Percentiles rank a stretch among this genome's conserved stretches.
phyloP scores from a whole-genome alignment of 345 rosid genomes.

The Dovyalis caffra region DNA sequence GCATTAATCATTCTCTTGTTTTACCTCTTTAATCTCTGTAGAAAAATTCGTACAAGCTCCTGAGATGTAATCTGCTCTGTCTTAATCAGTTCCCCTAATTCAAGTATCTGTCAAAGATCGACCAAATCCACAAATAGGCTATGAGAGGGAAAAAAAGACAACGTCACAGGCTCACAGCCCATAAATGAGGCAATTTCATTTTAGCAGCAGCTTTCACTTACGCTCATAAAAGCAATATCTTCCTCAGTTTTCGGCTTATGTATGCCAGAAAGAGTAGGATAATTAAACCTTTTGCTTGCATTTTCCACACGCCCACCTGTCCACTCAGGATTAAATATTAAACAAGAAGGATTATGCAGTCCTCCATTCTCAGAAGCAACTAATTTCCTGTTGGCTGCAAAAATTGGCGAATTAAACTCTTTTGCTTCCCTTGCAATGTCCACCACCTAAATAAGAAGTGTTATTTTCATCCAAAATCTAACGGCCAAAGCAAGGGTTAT shows the following conservation, averaged over 20 bases:
- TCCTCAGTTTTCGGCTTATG: conserved; percentile 51
- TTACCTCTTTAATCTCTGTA: conserved; percentile 67
- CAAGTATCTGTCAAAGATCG: conserved; percentile 55
- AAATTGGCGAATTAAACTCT: conserved; percentile 60
- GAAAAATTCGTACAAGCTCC: conserved; percentile 60
- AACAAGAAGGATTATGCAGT: conserved; percentile 58
- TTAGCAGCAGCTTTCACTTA: conserved; percentile 24
- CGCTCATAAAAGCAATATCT: conserved; percentile 83
- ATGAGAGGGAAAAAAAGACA: neutral
- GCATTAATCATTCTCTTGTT: neutral
- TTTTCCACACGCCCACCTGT: conserved; percentile 17
- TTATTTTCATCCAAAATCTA: neutral
- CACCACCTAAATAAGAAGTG: conserved; percentile 28
- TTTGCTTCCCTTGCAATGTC: conserved; percentile 59
- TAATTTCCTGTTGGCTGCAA: conserved; percentile 54
- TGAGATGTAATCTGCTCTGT: conserved; percentile 64
- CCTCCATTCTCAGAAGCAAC: conserved; percentile 75
- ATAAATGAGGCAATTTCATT: neutral
- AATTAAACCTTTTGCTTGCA: conserved; percentile 38
- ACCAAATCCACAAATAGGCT: neutral
- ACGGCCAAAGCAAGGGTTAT: no score
- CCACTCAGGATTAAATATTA: conserved; percentile 72
- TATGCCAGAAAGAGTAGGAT: conserved; percentile 38
- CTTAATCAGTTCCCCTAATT: conserved; percentile 75
- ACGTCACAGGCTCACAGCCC: neutral